Percentiles rank a stretch among this genome's conserved stretches.
These are phyloP conservation scores for Polymyxa betae DNA, from an alignment of 208 protist genomes.

Conservation along the genomic window DNA sequence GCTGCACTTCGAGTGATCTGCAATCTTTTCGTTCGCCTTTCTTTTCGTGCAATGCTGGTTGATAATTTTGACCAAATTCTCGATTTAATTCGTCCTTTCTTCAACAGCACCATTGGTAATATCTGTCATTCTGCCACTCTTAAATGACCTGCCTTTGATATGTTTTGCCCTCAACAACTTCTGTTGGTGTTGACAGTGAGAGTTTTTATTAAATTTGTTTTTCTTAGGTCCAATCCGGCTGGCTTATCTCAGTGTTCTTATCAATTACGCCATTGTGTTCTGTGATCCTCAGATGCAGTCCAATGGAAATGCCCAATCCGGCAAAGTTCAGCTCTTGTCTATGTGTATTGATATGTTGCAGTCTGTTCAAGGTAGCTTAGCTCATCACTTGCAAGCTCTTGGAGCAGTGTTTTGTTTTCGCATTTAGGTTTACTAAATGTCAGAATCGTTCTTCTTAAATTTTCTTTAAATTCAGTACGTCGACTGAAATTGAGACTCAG, in stretches of 20 bases:
- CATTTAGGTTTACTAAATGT: too few relatives aligned
- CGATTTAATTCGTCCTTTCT: neutral
- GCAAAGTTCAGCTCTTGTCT: constrained; percentile 29
- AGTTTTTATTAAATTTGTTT: neutral
- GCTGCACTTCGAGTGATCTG: constrained; percentile 8
- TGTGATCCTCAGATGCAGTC: neutral
- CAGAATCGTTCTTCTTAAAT: too few relatives aligned
- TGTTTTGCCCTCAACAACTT: too few relatives aligned
- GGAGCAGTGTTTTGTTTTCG: too few relatives aligned
- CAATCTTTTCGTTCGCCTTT: neutral
- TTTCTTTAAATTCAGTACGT: too few relatives aligned
- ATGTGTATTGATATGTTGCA: neutral
- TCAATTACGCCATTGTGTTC: constrained; percentile 23
- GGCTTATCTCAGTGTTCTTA: neutral
- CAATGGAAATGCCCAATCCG: neutral
- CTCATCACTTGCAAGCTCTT: neutral
- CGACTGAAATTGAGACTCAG: neutral
- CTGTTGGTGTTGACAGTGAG: too few relatives aligned
- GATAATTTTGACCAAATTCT: neutral
- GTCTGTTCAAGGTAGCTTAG: neutral
- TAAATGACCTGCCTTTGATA: too few relatives aligned
- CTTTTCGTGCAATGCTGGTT: neutral
- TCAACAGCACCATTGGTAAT: neutral
- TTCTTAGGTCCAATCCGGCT: neutral
- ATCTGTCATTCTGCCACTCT: neutral